A percentile compares a stretch with the other conserved stretches of the same genome.
phyloP scores from a whole-genome alignment of 805 yeast species.

The Zygoascus tannicola region DNA sequence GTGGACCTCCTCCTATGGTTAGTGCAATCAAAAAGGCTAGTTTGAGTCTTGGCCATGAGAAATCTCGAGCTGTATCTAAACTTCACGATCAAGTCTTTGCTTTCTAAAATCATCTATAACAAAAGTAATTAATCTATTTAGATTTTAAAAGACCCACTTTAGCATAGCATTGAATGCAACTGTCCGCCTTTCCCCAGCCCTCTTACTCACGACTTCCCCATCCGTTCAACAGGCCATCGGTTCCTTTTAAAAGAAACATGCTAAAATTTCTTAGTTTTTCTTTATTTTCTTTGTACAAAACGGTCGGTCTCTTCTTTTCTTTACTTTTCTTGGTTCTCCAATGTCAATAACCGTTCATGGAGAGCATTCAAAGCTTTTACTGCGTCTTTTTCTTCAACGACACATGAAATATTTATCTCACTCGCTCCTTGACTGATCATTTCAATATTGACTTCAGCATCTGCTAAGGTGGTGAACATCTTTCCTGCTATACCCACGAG shows the following conservation, averaged over 20 bases:
- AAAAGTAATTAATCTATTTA: no score
- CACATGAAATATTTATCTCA: constrained; percentile 94
- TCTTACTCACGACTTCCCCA: no score
- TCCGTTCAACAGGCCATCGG: no score
- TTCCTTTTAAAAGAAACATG: no score
- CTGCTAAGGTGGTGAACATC: constrained; percentile 91
- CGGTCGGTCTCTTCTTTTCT: no score
- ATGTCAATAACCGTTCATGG: constrained; percentile 57
- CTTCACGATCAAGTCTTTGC: constrained; percentile 39
- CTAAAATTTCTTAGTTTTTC: no score
- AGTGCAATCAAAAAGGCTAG: constrained; percentile 76
- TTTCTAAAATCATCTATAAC: constrained; percentile 6
- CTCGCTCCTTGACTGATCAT: constrained; percentile 99
- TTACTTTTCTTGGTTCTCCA: background rate
- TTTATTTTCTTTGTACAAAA: no score
- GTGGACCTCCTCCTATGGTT: constrained; percentile 94
- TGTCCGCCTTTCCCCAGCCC: no score
- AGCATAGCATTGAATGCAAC: no score
- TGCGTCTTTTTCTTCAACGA: constrained; percentile 74
- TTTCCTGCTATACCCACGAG: constrained; percentile 94
- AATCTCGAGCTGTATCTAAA: constrained; percentile 85
- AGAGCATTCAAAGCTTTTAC: constrained; percentile 78
- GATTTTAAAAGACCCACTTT: no score
- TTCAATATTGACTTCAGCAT: constrained; percentile 85
- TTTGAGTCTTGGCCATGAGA: constrained; percentile 62